These are phyloP conservation scores for Dactylella cylindrospora DNA, from an alignment of 2,329 filamentous ascomycete species.

Conservation along the genomic window DNA sequence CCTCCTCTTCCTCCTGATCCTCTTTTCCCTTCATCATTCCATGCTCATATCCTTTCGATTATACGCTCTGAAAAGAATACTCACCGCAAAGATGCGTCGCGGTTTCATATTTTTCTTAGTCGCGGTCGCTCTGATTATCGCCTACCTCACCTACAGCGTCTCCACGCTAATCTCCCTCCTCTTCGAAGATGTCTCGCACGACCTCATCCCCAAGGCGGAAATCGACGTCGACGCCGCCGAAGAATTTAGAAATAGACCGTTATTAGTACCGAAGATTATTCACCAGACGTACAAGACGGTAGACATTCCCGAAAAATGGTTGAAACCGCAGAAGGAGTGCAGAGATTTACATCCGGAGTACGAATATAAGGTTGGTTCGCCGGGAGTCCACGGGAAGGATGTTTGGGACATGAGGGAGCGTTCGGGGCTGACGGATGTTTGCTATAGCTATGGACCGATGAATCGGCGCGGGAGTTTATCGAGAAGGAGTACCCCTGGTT, in stretches of 20 bases:
- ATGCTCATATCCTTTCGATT: no score
- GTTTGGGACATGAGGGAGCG: background rate
- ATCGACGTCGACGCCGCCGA: conserved; percentile 66
- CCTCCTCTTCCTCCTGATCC: no score
- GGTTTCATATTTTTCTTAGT: conserved; percentile 62
- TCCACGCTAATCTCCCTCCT: conserved; percentile 72
- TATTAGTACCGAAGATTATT: conserved; percentile 73
- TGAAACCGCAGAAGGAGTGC: conserved; percentile 66
- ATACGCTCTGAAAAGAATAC: no score
- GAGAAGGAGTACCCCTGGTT: conserved; percentile 75
- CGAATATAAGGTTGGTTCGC: conserved; percentile 65
- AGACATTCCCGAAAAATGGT: conserved; percentile 68
- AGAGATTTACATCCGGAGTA: conserved; percentile 68
- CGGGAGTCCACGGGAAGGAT: background rate
- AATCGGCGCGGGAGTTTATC: conserved; percentile 70
- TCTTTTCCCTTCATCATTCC: conserved; percentile 21
- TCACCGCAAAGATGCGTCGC: conserved; percentile 46
- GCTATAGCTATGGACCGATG: conserved; percentile 72
- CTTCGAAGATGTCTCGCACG: conserved; percentile 66
- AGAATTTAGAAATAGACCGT: conserved; percentile 58
- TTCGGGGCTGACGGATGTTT: conserved; percentile 47
- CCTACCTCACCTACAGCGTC: conserved; percentile 66
- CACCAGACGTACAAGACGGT: conserved; percentile 76
- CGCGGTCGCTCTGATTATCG: conserved; percentile 65
- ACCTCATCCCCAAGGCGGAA: conserved; percentile 67